Percentiles rank a stretch among this genome's conserved stretches.
Conservation (phyloP, 2,329 filamentous ascomycete genomes). For the Arthrobotrys iridis region DNA sequence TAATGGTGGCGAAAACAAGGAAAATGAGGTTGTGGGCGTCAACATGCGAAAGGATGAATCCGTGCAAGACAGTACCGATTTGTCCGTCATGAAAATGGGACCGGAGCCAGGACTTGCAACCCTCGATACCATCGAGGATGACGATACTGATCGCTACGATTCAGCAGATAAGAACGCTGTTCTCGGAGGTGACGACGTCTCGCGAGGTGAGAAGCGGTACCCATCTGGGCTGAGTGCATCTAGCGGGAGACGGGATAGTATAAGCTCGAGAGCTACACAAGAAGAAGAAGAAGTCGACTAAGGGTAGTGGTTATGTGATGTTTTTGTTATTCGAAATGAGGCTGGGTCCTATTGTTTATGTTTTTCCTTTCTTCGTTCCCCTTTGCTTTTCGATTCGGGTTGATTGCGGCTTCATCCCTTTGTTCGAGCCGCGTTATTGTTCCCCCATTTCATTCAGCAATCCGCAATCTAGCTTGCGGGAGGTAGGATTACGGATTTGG, state of each 20-base stretch:
- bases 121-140: slow-evolving; percentile 44
- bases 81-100: slow-evolving; percentile 9
- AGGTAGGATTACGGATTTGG: background rate
- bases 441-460: background rate
- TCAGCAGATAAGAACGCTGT: slow-evolving; percentile 28
- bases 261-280: slow-evolving; percentile 16
- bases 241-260: slow-evolving; percentile 28
- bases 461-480: background rate
- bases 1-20: slow-evolving; percentile 38
- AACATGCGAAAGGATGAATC: background rate
- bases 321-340: background rate
- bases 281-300: slow-evolving; percentile 40
- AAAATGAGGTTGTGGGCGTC: slow-evolving; percentile 18
- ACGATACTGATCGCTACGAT: slow-evolving; percentile 44
- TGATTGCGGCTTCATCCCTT: background rate
- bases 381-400: background rate
- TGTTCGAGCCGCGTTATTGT: background rate
- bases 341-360: background rate
- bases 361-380: background rate
- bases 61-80: background rate
- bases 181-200: slow-evolving; percentile 18
- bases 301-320: background rate
- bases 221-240: slow-evolving; percentile 46
- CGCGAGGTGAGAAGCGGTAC: slow-evolving; percentile 29
- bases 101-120: slow-evolving; percentile 36